Conservation (phyloP, 208 protist species). For the Leishmania major region DNA sequence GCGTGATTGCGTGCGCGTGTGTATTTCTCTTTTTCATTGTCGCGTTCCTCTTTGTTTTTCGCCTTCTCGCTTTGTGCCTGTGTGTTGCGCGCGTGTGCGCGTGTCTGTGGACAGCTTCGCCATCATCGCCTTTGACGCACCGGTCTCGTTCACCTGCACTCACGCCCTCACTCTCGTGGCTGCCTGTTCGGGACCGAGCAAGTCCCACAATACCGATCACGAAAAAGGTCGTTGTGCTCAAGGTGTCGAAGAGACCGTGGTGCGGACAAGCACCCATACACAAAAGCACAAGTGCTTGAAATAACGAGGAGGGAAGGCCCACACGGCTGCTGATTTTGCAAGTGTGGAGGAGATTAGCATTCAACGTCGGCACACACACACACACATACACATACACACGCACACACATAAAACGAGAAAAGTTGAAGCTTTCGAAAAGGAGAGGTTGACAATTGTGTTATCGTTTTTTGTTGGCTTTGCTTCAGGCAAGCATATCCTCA, state of each 20-base stretch:
- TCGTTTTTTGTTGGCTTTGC: neutral
- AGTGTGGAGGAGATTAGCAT: neutral
- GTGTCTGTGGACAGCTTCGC: neutral
- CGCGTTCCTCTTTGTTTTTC: neutral
- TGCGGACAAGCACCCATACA: neutral
- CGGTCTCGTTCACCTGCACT: neutral
- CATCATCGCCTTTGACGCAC: neutral
- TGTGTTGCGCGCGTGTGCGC: neutral
- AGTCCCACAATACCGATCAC: neutral
- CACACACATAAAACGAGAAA: neutral
- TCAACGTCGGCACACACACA: neutral
- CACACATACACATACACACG: neutral
- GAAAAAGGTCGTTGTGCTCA: neutral
- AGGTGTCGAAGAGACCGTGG: neutral
- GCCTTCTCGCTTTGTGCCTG: neutral
- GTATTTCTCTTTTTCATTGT: neutral
- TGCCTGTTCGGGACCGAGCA: neutral
- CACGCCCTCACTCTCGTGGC: neutral
- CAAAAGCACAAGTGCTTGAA: neutral
- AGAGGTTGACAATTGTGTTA: neutral
- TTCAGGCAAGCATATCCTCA: constrained; percentile 1
- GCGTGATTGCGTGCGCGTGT: neutral
- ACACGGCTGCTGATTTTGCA: neutral
- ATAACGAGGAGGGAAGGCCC: neutral
- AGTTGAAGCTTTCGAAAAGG: neutral